Conservation (phyloP, 176 grass and related monocot species). For the Avena atlantica region DNA sequence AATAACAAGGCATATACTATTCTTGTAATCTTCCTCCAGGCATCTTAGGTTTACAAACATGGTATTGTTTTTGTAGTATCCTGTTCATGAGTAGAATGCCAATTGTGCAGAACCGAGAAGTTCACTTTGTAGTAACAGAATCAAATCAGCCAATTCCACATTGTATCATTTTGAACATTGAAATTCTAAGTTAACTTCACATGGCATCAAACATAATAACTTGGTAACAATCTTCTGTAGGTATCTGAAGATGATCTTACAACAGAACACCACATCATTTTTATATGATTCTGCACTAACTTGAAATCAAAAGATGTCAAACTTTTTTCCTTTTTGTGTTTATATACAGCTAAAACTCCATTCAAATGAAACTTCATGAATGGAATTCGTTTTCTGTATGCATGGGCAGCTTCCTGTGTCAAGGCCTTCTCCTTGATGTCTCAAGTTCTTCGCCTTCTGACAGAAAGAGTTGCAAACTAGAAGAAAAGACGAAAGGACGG, state of each 20-base stretch:
- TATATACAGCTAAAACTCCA: slow-evolving; percentile 41
- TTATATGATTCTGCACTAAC: slow-evolving; percentile 13
- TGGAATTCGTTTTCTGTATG: neutral
- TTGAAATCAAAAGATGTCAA: neutral
- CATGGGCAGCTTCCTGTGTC: slow-evolving; percentile 9
- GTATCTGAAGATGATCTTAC: neutral
- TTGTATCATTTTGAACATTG: neutral
- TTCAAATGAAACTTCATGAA: slow-evolving; percentile 26
- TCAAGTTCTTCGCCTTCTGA: slow-evolving; percentile 27
- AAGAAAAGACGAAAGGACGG: neutral
- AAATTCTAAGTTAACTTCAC: neutral
- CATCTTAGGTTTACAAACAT: neutral
- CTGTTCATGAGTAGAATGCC: neutral
- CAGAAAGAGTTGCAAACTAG: slow-evolving; percentile 23
- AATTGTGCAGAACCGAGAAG: neutral
- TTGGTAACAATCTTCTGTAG: neutral
- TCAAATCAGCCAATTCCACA: neutral
- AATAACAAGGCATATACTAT: neutral
- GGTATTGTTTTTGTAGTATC: neutral
- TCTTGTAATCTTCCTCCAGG: neutral
- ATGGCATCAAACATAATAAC: neutral
- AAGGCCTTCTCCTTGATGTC: neutral
- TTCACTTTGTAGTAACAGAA: neutral
- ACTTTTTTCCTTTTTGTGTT: neutral
- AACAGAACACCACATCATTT: slow-evolving; percentile 22